A percentile compares a stretch with the other conserved stretches of the same genome.
These are phyloP conservation scores for Furcasterigmium sp. DNA, from an alignment of 2,329 filamentous ascomycete genomes.

Conservation along the genomic window DNA sequence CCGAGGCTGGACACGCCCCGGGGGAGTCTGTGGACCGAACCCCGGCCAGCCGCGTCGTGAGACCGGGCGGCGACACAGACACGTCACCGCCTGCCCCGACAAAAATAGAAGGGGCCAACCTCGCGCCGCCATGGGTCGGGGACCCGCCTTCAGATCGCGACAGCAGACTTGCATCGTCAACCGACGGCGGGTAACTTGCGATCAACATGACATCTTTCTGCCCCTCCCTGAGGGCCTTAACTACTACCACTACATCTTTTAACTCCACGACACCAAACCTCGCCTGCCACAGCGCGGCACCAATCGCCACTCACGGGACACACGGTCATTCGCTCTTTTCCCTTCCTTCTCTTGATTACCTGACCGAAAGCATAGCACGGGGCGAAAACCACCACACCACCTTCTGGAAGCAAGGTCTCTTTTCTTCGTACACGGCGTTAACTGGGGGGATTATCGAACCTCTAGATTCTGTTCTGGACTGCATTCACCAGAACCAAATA, in stretches of 20 bases:
- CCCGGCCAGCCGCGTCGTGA: background rate
- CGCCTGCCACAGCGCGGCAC: conserved; percentile 9
- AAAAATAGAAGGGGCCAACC: conserved; percentile 1
- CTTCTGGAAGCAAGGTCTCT: too few species aligned
- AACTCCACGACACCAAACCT: background rate
- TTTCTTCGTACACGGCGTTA: too few species aligned
- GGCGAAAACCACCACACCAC: background rate
- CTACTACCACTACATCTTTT: background rate
- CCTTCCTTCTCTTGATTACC: background rate
- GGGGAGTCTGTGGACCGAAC: background rate
- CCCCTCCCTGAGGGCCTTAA: too few species aligned
- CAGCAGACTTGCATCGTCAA: conserved; percentile 45
- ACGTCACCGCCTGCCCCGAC: background rate
- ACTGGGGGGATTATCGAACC: too few species aligned
- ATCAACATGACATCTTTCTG: too few species aligned
- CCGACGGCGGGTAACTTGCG: conserved; percentile 31
- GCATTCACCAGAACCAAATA: too few species aligned
- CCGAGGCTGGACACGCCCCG: conserved; percentile 6
- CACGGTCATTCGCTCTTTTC: conserved; percentile 1
- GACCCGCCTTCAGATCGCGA: conserved; percentile 33
- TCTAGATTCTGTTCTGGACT: too few species aligned
- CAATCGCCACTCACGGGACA: conserved; percentile 13
- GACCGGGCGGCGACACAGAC: background rate
- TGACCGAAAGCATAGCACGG: conserved; percentile 3
- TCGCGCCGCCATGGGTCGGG: conserved; percentile 10